Percentiles rank a stretch among this genome's conserved stretches.
phyloP scores from a whole-genome alignment of 2,329 filamentous ascomycete species.

The Colletotrichum sp. region DNA sequence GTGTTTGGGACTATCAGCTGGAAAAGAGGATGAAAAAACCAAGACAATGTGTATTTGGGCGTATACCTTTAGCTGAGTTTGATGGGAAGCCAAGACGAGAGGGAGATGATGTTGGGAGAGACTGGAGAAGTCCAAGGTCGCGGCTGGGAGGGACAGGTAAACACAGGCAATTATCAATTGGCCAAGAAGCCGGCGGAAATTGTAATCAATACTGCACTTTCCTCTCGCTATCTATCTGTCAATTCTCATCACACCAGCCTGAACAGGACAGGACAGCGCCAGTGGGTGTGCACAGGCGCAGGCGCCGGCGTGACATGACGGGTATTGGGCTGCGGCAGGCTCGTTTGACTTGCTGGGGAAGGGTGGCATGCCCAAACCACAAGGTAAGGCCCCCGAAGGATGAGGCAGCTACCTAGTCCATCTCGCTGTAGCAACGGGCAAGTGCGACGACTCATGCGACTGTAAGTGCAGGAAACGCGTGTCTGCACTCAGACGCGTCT shows the following conservation, averaged over 20 bases:
- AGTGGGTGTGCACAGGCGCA: background rate
- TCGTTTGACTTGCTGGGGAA: background rate
- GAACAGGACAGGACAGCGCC: background rate
- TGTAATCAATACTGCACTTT: conserved; percentile 13
- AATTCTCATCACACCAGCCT: conserved; percentile 2
- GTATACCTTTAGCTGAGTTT: background rate
- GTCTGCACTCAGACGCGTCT: conserved; percentile 9
- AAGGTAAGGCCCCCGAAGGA: background rate
- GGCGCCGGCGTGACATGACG: background rate
- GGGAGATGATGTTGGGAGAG: background rate
- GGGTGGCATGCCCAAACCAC: background rate
- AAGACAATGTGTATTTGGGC: background rate
- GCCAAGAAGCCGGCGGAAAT: background rate
- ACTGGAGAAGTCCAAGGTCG: background rate
- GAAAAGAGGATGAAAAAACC: background rate
- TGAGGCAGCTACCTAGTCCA: background rate
- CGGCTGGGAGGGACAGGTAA: background rate
- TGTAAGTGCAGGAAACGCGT: background rate
- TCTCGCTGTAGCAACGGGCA: conserved; percentile 2
- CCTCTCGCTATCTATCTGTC: background rate
- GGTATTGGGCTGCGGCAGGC: background rate
- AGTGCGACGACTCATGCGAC: background rate
- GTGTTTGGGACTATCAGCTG: background rate
- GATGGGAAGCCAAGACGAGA: background rate
- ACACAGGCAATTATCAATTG: background rate